These are phyloP conservation scores for Purshia tridentata DNA, from an alignment of 306 rosid genomes.

Conservation along the genomic window DNA sequence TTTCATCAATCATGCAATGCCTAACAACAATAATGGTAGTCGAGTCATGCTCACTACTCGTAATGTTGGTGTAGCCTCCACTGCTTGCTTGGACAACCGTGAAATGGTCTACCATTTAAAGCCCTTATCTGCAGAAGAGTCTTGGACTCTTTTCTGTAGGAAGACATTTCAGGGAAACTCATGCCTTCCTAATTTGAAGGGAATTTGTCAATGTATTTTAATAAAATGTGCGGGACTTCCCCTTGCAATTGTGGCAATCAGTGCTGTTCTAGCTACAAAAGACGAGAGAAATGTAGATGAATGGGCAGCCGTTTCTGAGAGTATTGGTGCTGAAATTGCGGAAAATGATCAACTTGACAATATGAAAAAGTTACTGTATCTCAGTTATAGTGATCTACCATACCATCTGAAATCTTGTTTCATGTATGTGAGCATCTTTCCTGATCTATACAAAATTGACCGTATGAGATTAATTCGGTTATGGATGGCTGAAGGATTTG, in stretches of 20 bases:
- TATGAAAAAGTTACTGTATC: slow-evolving; percentile 47
- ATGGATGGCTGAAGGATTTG: slow-evolving; percentile 72
- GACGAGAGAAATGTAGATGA: slow-evolving; percentile 44
- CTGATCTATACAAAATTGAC: slow-evolving; percentile 35
- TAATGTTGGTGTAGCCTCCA: slow-evolving; percentile 35
- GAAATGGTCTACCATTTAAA: slow-evolving; percentile 36
- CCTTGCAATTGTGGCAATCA: slow-evolving; percentile 60
- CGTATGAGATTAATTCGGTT: slow-evolving; percentile 48
- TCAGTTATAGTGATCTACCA: slow-evolving; percentile 63
- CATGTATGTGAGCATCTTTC: slow-evolving; percentile 54
- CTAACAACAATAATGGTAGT: slow-evolving; percentile 45
- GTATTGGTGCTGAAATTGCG: slow-evolving; percentile 41
- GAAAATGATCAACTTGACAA: slow-evolving; percentile 39
- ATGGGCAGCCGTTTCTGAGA: slow-evolving; percentile 38
- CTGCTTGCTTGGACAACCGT: slow-evolving; percentile 26
- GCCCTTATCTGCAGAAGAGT: slow-evolving; percentile 40
- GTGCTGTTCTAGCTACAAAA: slow-evolving; percentile 52
- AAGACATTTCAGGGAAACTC: slow-evolving; percentile 43
- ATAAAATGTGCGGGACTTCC: slow-evolving; percentile 64
- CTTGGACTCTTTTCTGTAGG: slow-evolving; percentile 44
- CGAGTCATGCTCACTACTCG: slow-evolving; percentile 58
- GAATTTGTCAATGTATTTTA: slow-evolving; percentile 29
- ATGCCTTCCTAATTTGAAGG: slow-evolving; percentile 44
- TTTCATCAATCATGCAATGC: slow-evolving; percentile 49
- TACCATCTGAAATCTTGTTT: slow-evolving; percentile 60